Evolutionary conservation across 2,329 filamentous ascomycete species (phyloP).

Genomic region (Cladosporium sp.): DNA sequence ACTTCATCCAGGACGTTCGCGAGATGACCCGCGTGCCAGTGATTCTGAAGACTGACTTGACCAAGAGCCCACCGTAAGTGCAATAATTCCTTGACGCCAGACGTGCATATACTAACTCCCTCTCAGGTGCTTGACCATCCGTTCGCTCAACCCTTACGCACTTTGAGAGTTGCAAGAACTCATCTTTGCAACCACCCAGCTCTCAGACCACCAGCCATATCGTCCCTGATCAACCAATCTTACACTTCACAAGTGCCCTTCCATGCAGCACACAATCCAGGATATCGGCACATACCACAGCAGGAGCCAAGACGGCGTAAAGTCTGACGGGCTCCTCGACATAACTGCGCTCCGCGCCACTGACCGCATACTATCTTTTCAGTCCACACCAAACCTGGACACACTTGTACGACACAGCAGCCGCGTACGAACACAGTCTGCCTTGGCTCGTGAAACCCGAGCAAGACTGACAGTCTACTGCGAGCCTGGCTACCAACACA

Average conservation of each 20-base stretch:
- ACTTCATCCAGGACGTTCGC: constrained; percentile 96
- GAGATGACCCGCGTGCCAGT: constrained; percentile 98
- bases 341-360: constrained; percentile 19
- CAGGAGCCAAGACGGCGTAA: constrained; percentile 21
- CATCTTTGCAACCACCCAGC: neutral
- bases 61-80: constrained; percentile 98
- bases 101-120: constrained; percentile 10
- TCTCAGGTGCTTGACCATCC: constrained; percentile 75
- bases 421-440: neutral
- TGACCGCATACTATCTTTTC: constrained; percentile 27
- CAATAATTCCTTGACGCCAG: neutral
- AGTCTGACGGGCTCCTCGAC: constrained; percentile 17
- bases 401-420: neutral
- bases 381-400: neutral
- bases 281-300: constrained; percentile 23
- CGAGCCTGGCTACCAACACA: neutral
- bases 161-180: constrained; percentile 37
- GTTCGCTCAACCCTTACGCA: constrained; percentile 78
- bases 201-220: neutral
- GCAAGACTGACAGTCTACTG: neutral
- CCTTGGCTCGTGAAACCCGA: neutral
- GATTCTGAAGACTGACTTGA: constrained; percentile 95
- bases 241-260: constrained; percentile 16
- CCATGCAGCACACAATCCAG: constrained; percentile 23
- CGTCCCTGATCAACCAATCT: neutral